Base-by-base conservation (phyloP, 805 yeast genomes). In the Metschnikowia koreensis region DNA sequence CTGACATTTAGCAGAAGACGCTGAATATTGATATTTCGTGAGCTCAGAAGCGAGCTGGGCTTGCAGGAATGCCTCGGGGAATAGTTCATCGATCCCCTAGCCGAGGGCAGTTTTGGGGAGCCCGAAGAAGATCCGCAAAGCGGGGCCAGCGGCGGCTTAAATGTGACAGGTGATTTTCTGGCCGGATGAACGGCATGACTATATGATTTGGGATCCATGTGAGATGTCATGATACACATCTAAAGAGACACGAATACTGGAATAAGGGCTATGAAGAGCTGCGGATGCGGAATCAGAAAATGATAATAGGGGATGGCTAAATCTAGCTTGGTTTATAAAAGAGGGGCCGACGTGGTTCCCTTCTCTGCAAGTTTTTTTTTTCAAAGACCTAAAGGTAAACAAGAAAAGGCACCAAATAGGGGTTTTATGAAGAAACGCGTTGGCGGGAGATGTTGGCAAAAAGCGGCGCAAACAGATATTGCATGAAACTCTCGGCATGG, bases 31-130 rank as follows among this genome's bases (percentile, higher is more conserved):
- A 74, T 58, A 47, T 67, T 69, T 42, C 66, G 56, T 38, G 63
- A 58, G 31, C 55, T 49, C 51, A 58, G 56, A 34, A 66, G 61
- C 37, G 66, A 58, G 43, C 65, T 61, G 10, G 69, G 65, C 48
- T 66, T 64, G 34, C 69, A 62, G n/a, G 69, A 59, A 48, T 70
- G 75, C 47, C 69, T 67, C 5, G 77, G 75, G 13, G 73, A 68
- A 54, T 69, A 71, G 62, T 71, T 72, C 58, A 72, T 61, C 13
- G 55, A 45, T 8, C 62, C 63, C 38, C 27, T 37, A 26, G 38
- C 8, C 6, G 50, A 44, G 13, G 57, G 47, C 26, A 51, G 26
- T 13, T 39, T 33, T 28, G 44, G 44, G 6, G 48, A 41, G 33
- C 29, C 51, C 27, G 43, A 29, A 1, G 49, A 41, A 39, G 56